A percentile compares a stretch with the other conserved stretches of the same genome.
Evolutionary conservation across 2,329 filamentous ascomycete genomes (phyloP).

Genomic region (Thelonectria blattea): DNA sequence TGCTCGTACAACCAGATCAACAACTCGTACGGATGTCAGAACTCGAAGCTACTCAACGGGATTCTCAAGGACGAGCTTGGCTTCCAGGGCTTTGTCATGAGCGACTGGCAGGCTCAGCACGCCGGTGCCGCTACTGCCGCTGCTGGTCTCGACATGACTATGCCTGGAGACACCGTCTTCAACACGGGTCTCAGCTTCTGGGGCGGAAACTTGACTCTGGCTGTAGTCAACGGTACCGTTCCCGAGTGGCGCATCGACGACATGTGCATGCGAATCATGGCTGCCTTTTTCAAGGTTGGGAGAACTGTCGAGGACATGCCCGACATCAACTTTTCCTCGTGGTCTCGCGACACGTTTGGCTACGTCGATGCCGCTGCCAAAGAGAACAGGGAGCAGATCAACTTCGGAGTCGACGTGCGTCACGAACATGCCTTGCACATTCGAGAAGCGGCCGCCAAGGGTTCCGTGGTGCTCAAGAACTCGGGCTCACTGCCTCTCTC

Average conservation of each 20-base stretch:
- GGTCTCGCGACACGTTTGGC: conserved; percentile 79
- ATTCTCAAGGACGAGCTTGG: conserved; percentile 80
- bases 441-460: conserved; percentile 77
- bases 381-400: conserved; percentile 70
- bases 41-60: conserved; percentile 76
- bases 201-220: conserved; percentile 87
- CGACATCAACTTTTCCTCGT: conserved; percentile 84
- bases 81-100: conserved; percentile 81
- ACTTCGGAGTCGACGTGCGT: conserved; percentile 85
- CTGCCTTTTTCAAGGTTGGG: conserved; percentile 71
- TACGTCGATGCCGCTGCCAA: conserved; percentile 68
- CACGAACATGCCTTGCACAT: conserved; percentile 75
- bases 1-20: conserved; percentile 80
- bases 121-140: conserved; percentile 69
- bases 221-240: conserved; percentile 86
- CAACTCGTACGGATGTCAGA: conserved; percentile 81
- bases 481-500: conserved; percentile 76
- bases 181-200: conserved; percentile 76
- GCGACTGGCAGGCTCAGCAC: conserved; percentile 82
- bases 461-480: conserved; percentile 91
- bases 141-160: conserved; percentile 84
- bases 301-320: conserved; percentile 54
- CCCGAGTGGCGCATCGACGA: conserved; percentile 89
- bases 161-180: conserved; percentile 84
- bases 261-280: conserved; percentile 85